Conservation (phyloP, 768 basidiomycete species). For the Suillus lakei region DNA sequence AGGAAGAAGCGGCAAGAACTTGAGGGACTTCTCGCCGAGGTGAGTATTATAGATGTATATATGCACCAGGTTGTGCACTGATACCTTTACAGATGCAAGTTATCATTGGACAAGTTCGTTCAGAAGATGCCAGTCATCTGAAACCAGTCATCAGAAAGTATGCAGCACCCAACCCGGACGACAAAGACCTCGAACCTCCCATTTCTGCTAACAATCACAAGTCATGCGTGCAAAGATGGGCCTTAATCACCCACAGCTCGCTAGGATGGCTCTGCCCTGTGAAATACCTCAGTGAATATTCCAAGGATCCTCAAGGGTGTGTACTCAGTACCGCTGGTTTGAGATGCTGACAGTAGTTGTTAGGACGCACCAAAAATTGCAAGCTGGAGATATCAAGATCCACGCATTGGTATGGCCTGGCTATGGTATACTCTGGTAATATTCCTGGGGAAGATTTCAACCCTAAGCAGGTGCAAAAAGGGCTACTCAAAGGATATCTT, state of each 20-base stretch:
- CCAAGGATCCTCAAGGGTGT: not conserved
- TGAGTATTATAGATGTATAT: not conserved
- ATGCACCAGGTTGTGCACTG: not conserved
- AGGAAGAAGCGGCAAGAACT: not conserved
- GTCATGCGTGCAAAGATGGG: slow-evolving; percentile 5
- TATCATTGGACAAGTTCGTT: not conserved
- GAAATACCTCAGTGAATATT: slow-evolving; percentile 4
- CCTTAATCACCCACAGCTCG: slow-evolving; percentile 9
- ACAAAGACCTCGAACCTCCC: not conserved
- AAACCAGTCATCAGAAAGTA: not conserved
- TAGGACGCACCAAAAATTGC: slow-evolving; percentile 9
- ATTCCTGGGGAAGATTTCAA: slow-evolving; percentile 9
- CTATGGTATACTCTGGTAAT: slow-evolving; percentile 8
- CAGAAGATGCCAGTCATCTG: slow-evolving; percentile 2
- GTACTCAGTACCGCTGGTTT: not conserved
- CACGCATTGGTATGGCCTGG: not conserved
- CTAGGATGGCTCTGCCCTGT: slow-evolving; percentile 5
- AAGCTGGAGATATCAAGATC: slow-evolving; percentile 14
- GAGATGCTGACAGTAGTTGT: not conserved
- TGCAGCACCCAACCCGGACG: not conserved
- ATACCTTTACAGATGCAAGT: slow-evolving; percentile 3
- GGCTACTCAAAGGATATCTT: slow-evolving; percentile 4
- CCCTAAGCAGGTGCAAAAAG: not conserved
- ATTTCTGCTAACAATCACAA: not conserved
- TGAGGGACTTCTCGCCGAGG: not conserved